These are phyloP conservation scores for Phytophthora sp. DNA, from an alignment of 352 stramenopile genomes.

Conservation along the genomic window DNA sequence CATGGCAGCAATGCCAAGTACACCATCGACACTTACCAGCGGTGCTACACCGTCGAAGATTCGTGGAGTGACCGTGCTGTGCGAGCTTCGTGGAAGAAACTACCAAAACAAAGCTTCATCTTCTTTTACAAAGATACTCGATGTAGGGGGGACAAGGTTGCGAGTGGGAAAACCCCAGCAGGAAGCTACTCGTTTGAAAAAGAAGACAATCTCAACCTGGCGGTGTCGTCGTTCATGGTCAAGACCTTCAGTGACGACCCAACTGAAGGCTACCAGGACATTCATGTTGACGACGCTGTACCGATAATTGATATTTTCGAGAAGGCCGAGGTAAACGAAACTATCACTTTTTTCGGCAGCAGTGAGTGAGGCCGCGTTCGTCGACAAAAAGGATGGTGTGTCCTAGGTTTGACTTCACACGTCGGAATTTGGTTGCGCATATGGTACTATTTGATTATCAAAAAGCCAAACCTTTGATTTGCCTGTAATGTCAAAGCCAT, in stretches of 20 bases:
- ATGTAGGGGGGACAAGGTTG: conserved; percentile 5
- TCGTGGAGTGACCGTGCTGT: conserved; percentile 24
- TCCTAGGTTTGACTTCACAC: too few species aligned
- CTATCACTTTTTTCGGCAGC: too few species aligned
- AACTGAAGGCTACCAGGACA: conserved; percentile 3
- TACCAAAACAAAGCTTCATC: conserved; percentile 3
- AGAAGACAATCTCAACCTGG: conserved; percentile 9
- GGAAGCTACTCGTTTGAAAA: conserved; percentile 25
- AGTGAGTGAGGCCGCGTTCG: too few species aligned
- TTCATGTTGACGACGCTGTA: conserved; percentile 7
- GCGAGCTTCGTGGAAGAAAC: conserved; percentile 19
- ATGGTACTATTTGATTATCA: too few species aligned
- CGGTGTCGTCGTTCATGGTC: conserved; percentile 29
- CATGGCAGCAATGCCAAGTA: conserved; percentile 23
- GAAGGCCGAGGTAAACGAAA: neutral
- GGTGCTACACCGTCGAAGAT: conserved; percentile 25
- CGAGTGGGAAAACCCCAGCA: neutral
- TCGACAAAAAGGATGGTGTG: too few species aligned
- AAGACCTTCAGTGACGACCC: conserved; percentile 4
- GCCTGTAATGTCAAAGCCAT: too few species aligned
- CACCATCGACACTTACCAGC: conserved; percentile 13
- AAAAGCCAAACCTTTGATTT: too few species aligned
- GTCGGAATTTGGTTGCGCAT: too few species aligned
- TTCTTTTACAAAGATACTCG: conserved; percentile 15
- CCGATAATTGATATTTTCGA: conserved; percentile 1